These are phyloP conservation scores for Emericellopsis cladophorae DNA, from an alignment of 2,329 filamentous ascomycete genomes.

Conservation along the genomic window DNA sequence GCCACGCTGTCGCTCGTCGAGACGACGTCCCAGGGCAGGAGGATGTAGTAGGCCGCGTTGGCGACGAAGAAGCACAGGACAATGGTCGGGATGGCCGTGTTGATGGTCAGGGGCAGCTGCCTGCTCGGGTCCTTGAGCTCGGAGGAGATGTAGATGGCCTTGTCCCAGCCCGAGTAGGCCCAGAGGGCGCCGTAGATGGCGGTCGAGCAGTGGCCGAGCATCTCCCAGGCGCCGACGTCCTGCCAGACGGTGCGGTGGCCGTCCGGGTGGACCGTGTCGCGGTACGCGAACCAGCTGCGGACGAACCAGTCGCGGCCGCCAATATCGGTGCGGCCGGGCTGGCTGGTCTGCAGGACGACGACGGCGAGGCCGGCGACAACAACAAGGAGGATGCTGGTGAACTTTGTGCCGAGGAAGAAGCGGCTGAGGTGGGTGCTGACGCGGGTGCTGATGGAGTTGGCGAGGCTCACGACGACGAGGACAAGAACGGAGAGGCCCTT, in stretches of 20 bases:
- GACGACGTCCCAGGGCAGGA: slow-evolving; percentile 46
- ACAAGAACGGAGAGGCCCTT: slow-evolving; percentile 38
- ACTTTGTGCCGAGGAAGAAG: slow-evolving; percentile 43
- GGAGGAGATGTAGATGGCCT: slow-evolving; percentile 43
- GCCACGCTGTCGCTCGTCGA: slow-evolving; percentile 49
- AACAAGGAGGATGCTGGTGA: slow-evolving; percentile 31
- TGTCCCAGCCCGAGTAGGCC: slow-evolving; percentile 57
- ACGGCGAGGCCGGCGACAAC: slow-evolving; percentile 36
- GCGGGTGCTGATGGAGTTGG: slow-evolving; percentile 43
- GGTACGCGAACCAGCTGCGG: slow-evolving; percentile 40
- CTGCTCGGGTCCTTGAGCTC: slow-evolving; percentile 36
- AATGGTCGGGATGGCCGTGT: slow-evolving; percentile 46
- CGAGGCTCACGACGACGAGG: slow-evolving; percentile 30
- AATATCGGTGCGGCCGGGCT: slow-evolving; percentile 18
- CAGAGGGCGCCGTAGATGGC: slow-evolving; percentile 50
- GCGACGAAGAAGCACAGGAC: slow-evolving; percentile 45
- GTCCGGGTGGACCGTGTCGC: slow-evolving; percentile 35
- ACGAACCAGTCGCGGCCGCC: slow-evolving; percentile 38
- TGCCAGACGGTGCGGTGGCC: slow-evolving; percentile 35
- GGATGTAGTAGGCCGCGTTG: slow-evolving; percentile 49
- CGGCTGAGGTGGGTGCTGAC: slow-evolving; percentile 41
- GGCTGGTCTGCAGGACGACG: slow-evolving; percentile 22
- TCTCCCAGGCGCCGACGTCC: slow-evolving; percentile 38
- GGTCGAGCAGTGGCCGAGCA: slow-evolving; percentile 45
- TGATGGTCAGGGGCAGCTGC: slow-evolving; percentile 48